phyloP scores from a whole-genome alignment of 768 basidiomycete species.

The Rhodotorula diobovata region DNA sequence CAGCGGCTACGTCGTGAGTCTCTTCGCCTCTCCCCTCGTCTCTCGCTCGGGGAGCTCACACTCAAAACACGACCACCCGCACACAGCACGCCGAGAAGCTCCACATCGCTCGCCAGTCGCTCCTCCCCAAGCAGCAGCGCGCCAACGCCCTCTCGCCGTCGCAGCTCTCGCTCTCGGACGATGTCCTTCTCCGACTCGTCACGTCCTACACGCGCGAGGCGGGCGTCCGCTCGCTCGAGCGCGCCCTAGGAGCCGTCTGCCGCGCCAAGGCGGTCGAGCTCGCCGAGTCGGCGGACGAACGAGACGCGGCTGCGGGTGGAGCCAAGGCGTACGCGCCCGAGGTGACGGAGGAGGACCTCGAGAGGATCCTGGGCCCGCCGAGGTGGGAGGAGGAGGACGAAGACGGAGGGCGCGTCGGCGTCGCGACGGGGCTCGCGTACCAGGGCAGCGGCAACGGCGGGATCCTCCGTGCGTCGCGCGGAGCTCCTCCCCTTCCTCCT shows the following conservation, averaged over 20 bases:
- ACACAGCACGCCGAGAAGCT: constrained; percentile 72
- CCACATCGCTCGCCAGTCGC: constrained; percentile 77
- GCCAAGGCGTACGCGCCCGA: constrained; percentile 55
- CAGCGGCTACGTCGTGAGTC: constrained; percentile 52
- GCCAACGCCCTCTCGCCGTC: constrained; percentile 67
- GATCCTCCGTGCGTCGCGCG: constrained; percentile 34
- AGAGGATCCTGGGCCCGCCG: constrained; percentile 73
- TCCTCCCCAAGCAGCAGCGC: constrained; percentile 78
- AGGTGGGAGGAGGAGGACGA: constrained; percentile 68
- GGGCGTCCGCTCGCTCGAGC: constrained; percentile 83
- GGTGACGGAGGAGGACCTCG: constrained; percentile 69
- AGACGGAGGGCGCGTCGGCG: constrained; percentile 14
- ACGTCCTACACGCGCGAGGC: constrained; percentile 74
- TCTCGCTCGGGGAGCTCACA: constrained; percentile 57
- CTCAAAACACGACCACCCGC: neutral
- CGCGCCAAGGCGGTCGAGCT: constrained; percentile 87
- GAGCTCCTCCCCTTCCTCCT: neutral
- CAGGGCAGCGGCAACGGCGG: constrained; percentile 45
- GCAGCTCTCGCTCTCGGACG: constrained; percentile 65
- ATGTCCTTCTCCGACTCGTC: constrained; percentile 61
- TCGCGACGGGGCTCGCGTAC: constrained; percentile 45
- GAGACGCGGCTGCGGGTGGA: neutral
- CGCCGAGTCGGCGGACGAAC: constrained; percentile 58
- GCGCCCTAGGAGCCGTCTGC: constrained; percentile 81
- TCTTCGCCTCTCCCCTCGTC: neutral